Conservation (phyloP, 2,329 filamentous ascomycete species). For the Aurifilum marmelostoma region DNA sequence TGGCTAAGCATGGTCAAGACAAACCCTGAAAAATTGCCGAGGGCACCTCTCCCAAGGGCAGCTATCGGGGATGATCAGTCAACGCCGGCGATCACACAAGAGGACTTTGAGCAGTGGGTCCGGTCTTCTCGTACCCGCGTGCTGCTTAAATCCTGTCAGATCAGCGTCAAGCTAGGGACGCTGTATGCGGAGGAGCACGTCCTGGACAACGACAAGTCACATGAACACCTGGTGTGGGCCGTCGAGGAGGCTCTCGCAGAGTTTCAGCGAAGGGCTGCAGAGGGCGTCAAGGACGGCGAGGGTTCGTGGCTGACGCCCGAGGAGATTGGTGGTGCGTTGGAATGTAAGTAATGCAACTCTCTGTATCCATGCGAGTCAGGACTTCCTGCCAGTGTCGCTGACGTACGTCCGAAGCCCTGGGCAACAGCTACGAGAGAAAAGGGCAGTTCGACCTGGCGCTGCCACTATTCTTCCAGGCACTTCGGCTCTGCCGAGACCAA, state of each 20-base stretch:
- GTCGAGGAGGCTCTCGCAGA: slow-evolving; percentile 81
- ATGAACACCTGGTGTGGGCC: slow-evolving; percentile 76
- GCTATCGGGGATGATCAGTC: slow-evolving; percentile 38
- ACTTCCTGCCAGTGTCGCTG: slow-evolving; percentile 22
- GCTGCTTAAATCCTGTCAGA: slow-evolving; percentile 72
- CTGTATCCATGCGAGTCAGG: slow-evolving; percentile 5
- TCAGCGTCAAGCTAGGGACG: slow-evolving; percentile 82
- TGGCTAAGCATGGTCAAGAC: slow-evolving; percentile 63
- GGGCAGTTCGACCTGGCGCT: slow-evolving; percentile 80
- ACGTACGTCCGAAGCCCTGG: slow-evolving; percentile 61
- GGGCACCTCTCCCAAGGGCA: slow-evolving; percentile 20
- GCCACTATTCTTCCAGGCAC: slow-evolving; percentile 83
- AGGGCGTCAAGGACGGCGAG: slow-evolving; percentile 72
- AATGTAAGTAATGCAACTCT: slow-evolving; percentile 52
- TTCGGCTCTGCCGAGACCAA: slow-evolving; percentile 65
- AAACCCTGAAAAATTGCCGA: slow-evolving; percentile 39
- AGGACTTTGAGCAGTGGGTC: slow-evolving; percentile 48
- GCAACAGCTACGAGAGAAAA: slow-evolving; percentile 72
- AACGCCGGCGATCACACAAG: slow-evolving; percentile 23
- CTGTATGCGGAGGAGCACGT: slow-evolving; percentile 80
- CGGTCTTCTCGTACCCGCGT: slow-evolving; percentile 59
- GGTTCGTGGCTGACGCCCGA: slow-evolving; percentile 71
- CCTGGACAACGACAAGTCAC: slow-evolving; percentile 72
- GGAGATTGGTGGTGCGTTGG: slow-evolving; percentile 74
- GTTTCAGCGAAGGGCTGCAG: slow-evolving; percentile 65